Evolutionary conservation across 2,329 filamentous ascomycete species (phyloP), one percentile per base, ranked within the genome.

Genomic region (Aureobasidium sp.): DNA sequence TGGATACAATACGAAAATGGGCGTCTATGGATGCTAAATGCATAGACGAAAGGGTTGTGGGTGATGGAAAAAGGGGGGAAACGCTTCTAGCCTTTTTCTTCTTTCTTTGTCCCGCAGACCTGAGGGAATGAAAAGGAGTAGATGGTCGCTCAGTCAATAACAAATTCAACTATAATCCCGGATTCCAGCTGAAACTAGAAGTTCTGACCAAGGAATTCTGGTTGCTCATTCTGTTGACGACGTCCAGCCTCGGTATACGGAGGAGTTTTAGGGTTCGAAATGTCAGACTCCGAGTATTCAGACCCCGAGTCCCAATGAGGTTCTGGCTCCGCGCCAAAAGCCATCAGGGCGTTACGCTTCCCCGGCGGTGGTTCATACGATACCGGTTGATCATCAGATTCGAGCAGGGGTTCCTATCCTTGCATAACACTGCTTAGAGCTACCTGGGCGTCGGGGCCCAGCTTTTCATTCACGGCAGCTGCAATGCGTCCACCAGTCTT

Each of bases 401-500:
- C 9, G 17, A 9, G 24, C 17, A 17, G 45, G 29, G n/a, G 48
- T 22, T 50, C 33, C 53, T 65, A 71, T 47, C 67, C 68, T 59
- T 64, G 60, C 72, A 74, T 73, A 39, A 74, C 71, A 45, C 66
- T 66, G 64, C 68, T 69, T 66, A 81, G 66, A 6, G 76, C 76
- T 50, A 70, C 68, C 66, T 74, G 73, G 19, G 73, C 73, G 54
- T 77, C 72, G 2, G 71, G 69, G 19, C 71, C 71, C 64, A 97
- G 77, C 67, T 90, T 84, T 73, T 90, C 83, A 66, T 85, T 79
- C 60, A 92, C 88, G 70, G 89, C 93, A 62, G 77, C 78, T 31
- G 82, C 84, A 65, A 97, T 82, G 19, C 83, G 82, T 1, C 91
- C 91, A 50, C 80, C 79, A 68, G 91, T 86, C 68, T 86, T 85